These are phyloP conservation scores for Thuja plicata DNA, from an alignment of 83 land plant genomes.

Conservation along the genomic window DNA sequence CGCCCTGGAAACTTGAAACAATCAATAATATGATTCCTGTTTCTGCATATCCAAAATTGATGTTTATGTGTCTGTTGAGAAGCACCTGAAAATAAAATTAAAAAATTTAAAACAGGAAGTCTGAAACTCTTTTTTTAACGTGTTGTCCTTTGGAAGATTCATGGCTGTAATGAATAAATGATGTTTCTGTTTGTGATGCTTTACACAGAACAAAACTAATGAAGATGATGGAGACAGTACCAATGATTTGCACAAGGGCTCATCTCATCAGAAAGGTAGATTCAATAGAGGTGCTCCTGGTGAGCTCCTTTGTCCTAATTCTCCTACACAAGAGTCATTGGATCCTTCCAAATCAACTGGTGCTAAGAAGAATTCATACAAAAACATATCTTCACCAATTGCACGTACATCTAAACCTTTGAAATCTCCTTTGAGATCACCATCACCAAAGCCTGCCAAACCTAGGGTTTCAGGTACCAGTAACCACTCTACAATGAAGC, in stretches of 20 bases:
- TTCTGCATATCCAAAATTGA: not conserved
- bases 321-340: not conserved
- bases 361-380: conserved; percentile 11
- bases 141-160: not conserved
- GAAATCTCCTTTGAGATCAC: not conserved
- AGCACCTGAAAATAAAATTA: not conserved
- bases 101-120: not conserved
- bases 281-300: not conserved
- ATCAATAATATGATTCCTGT: too few relatives aligned
- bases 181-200: conserved; percentile 1
- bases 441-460: conserved; percentile 29
- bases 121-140: not conserved
- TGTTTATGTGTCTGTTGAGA: not conserved
- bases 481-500: conserved; percentile 26
- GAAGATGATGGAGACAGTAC: not conserved
- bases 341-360: not conserved
- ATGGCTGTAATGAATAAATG: not conserved
- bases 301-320: not conserved
- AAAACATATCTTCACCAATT: conserved; percentile 31
- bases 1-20: not conserved
- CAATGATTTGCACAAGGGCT: not conserved
- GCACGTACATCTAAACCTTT: conserved; percentile 30
- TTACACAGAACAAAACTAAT: not conserved
- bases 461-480: conserved; percentile 28
- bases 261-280: conserved; percentile 5